These are phyloP conservation scores for Ceratocystis colombiana DNA, from an alignment of 2,329 filamentous ascomycete genomes.

Conservation along the genomic window DNA sequence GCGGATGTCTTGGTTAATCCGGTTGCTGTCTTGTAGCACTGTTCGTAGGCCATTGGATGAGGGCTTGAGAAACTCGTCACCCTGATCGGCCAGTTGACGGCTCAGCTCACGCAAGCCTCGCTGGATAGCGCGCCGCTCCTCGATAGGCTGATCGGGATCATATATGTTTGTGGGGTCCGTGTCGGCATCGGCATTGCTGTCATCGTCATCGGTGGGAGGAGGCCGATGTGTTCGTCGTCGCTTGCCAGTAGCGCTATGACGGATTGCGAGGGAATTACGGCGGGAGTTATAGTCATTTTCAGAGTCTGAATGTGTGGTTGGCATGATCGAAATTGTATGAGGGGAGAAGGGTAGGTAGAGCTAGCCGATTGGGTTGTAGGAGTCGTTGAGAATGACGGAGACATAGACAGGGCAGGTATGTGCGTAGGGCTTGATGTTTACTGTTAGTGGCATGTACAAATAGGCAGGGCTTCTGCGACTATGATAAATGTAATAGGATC, in stretches of 20 bases:
- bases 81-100: constrained; percentile 48
- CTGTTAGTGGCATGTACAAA: no score
- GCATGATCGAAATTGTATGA: background rate
- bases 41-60: constrained; percentile 56
- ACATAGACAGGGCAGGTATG: no score
- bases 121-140: constrained; percentile 61
- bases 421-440: no score
- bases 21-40: constrained; percentile 56
- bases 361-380: background rate
- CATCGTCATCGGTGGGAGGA: constrained; percentile 23
- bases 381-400: no score
- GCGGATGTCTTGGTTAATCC: constrained; percentile 57
- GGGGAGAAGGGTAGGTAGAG: background rate
- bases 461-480: no score
- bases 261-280: constrained; percentile 11
- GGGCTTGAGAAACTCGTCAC: constrained; percentile 58
- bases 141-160: constrained; percentile 71
- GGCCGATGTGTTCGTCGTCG: constrained; percentile 30
- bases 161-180: constrained; percentile 43
- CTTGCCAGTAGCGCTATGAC: background rate
- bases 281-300: background rate
- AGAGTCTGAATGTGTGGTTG: background rate
- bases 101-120: constrained; percentile 58
- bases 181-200: constrained; percentile 23
- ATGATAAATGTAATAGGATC: no score